Evolutionary conservation across 2,329 filamentous ascomycete genomes (phyloP).

Genomic region (Hypoxylon sp.): DNA sequence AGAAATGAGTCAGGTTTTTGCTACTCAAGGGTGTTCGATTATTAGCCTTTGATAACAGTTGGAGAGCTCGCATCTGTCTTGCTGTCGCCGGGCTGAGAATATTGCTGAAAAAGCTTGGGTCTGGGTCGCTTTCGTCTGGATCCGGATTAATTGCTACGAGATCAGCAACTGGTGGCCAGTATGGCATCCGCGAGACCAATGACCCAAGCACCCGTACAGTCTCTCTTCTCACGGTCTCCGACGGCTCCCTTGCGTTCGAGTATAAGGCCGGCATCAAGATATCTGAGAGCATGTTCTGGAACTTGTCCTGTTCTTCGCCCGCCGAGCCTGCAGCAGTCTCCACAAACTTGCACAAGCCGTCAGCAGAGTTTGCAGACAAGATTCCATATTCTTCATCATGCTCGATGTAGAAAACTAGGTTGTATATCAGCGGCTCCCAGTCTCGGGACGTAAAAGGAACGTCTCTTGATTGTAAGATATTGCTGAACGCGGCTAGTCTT

Average conservation of each 20-base stretch:
- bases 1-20: slow-evolving; percentile 82
- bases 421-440: slow-evolving; percentile 89
- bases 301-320: slow-evolving; percentile 54
- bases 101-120: slow-evolving; percentile 87
- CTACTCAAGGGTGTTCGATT: slow-evolving; percentile 70
- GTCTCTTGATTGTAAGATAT: slow-evolving; percentile 71
- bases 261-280: slow-evolving; percentile 80
- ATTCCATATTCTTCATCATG: slow-evolving; percentile 90
- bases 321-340: slow-evolving; percentile 63
- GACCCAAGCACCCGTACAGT: slow-evolving; percentile 81
- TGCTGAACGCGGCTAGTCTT: slow-evolving; percentile 77
- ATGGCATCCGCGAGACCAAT: slow-evolving; percentile 73
- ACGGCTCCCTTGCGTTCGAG: slow-evolving; percentile 76
- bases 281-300: slow-evolving; percentile 65
- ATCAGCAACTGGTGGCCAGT: slow-evolving; percentile 76
- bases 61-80: slow-evolving; percentile 82
- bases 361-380: slow-evolving; percentile 79
- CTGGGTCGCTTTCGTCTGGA: slow-evolving; percentile 68
- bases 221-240: slow-evolving; percentile 85
- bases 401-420: slow-evolving; percentile 85
- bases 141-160: slow-evolving; percentile 72
- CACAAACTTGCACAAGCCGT: slow-evolving; percentile 80
- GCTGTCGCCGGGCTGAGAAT: slow-evolving; percentile 89
- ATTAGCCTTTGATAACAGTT: slow-evolving; percentile 76
- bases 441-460: slow-evolving; percentile 70